A percentile compares a stretch with the other conserved stretches of the same genome.
Evolutionary conservation across 2,329 filamentous ascomycete genomes (phyloP).

Genomic region (Penicillium sclerotigenum): DNA sequence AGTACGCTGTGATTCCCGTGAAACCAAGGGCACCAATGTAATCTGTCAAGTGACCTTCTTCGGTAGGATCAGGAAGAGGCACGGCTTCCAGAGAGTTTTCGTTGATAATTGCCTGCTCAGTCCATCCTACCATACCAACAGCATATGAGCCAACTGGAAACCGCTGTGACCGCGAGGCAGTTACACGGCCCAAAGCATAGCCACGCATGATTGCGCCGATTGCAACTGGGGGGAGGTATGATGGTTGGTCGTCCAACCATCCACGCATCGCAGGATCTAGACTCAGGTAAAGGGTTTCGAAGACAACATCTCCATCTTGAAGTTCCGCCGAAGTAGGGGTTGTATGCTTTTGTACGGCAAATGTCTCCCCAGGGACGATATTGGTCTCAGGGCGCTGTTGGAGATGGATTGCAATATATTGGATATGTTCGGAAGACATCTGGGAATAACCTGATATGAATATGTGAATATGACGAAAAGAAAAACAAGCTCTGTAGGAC

Average conservation of each 20-base stretch:
- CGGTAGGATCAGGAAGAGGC: neutral
- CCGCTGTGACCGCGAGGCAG: neutral
- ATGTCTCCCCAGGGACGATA: neutral
- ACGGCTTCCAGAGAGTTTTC: neutral
- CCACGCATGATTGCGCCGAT: neutral
- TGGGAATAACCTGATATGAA: neutral
- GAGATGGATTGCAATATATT: neutral
- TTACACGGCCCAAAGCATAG: neutral
- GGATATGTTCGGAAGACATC: neutral
- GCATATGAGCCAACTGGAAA: neutral
- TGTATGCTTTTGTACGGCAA: neutral
- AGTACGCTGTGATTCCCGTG: slow-evolving; percentile 49
- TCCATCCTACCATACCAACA: neutral
- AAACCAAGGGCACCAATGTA: slow-evolving; percentile 36
- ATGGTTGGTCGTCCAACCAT: neutral
- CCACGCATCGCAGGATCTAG: neutral
- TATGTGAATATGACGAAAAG: neutral
- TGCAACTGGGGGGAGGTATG: neutral
- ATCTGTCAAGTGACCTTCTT: neutral
- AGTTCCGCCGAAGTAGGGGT: neutral
- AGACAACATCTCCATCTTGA: neutral
- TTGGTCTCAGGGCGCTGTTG: neutral
- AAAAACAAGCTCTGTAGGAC: neutral
- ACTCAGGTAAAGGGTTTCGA: neutral
- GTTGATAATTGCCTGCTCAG: neutral